phyloP scores from a whole-genome alignment of 139 green algal genomes.

The Pseudopediastrum boryanum region DNA sequence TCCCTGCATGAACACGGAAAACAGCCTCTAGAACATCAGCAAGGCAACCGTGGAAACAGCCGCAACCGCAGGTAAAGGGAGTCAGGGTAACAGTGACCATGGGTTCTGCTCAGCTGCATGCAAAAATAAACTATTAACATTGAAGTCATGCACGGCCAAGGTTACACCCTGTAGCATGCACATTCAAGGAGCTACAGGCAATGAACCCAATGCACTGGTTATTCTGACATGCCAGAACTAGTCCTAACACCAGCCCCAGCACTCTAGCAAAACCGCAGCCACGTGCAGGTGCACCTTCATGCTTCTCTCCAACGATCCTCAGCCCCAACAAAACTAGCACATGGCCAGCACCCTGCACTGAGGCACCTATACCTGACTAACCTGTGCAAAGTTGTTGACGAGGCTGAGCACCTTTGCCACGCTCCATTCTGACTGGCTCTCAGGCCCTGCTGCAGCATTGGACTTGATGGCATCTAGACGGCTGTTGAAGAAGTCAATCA shows the following conservation, averaged over 20 bases:
- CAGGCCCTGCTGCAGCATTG: neutral
- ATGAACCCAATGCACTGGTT: neutral
- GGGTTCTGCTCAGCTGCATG: neutral
- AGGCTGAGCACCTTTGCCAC: slow-evolving; percentile 26
- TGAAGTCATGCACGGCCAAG: neutral
- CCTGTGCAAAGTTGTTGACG: slow-evolving; percentile 28
- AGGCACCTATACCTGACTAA: neutral
- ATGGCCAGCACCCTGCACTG: neutral
- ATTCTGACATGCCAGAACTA: neutral
- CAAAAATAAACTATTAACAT: neutral
- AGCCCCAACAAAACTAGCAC: neutral
- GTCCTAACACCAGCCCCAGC: neutral
- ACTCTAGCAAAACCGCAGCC: neutral
- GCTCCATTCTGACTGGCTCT: slow-evolving; percentile 22
- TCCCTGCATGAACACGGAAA: slow-evolving; percentile 9
- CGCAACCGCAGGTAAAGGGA: neutral
- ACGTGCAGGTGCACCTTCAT: neutral
- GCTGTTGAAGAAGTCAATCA: slow-evolving; percentile 68
- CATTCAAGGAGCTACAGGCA: neutral
- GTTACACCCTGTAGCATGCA: neutral
- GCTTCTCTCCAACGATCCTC: neutral
- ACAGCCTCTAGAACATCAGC: neutral
- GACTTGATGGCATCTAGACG: slow-evolving; percentile 56
- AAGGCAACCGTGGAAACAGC: no score
- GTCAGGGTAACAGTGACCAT: neutral